Conservation (phyloP, 768 basidiomycete genomes). For the Mycena amicta region DNA sequence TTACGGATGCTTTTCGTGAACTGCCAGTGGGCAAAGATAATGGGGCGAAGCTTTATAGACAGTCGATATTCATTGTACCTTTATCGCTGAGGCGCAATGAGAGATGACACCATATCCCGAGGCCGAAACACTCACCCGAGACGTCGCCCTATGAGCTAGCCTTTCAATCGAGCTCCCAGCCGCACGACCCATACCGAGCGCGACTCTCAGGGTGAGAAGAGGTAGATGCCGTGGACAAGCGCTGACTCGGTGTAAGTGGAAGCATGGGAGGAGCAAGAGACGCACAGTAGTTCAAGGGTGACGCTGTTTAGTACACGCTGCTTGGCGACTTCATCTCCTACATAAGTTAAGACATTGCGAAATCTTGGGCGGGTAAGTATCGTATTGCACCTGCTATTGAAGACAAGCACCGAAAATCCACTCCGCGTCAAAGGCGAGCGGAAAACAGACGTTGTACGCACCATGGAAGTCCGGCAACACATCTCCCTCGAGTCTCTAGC, state of each 20-base stretch:
- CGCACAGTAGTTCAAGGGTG: neutral
- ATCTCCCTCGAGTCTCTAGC: slow-evolving; percentile 29
- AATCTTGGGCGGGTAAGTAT: slow-evolving; percentile 25
- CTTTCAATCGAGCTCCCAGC: too few species aligned
- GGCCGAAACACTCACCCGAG: too few species aligned
- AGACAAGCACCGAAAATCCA: neutral
- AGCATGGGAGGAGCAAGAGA: neutral
- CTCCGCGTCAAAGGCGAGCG: neutral
- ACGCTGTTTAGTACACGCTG: slow-evolving; percentile 6
- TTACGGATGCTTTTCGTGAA: too few species aligned
- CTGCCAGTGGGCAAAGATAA: too few species aligned
- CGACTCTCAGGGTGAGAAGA: too few species aligned
- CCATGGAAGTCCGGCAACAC: slow-evolving; percentile 38
- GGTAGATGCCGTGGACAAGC: too few species aligned
- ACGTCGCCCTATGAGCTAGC: too few species aligned
- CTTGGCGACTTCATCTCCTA: slow-evolving; percentile 9
- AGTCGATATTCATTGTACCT: too few species aligned
- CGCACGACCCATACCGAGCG: too few species aligned
- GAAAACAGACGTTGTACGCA: slow-evolving; percentile 2
- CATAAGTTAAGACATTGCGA: slow-evolving; percentile 26
- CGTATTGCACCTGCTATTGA: slow-evolving; percentile 36
- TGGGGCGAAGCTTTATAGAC: too few species aligned
- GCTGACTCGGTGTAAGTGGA: slow-evolving; percentile 20
- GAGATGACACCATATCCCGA: too few species aligned
- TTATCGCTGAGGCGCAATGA: too few species aligned